Conservation (phyloP, 2,329 filamentous ascomycete species). For the Madurella fahalii region DNA sequence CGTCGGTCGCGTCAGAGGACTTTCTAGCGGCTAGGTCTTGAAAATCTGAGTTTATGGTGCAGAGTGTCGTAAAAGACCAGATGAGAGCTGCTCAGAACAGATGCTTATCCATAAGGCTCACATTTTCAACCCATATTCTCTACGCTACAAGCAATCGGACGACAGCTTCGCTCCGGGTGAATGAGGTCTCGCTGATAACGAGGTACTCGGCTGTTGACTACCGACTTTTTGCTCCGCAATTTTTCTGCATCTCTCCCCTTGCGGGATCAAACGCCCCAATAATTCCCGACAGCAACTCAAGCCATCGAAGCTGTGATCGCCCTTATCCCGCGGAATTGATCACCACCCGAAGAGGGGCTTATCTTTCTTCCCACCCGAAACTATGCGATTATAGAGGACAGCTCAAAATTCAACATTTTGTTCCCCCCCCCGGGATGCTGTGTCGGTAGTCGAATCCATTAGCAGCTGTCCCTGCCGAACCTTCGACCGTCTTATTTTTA, state of each 20-base stretch:
- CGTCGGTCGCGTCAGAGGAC: too few relatives aligned
- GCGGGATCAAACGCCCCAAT: conserved; percentile 12
- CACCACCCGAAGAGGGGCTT: conserved; percentile 3
- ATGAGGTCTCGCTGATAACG: too few relatives aligned
- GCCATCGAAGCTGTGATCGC: conserved; percentile 12
- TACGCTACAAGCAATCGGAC: too few relatives aligned
- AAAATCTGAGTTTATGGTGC: background rate
- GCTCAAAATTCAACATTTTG: background rate
- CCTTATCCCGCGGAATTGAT: conserved; percentile 17
- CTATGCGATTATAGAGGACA: conserved; percentile 6
- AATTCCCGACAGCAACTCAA: conserved; percentile 11
- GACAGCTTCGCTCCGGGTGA: too few relatives aligned
- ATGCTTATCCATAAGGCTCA: too few relatives aligned
- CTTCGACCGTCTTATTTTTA: background rate
- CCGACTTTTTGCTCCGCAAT: background rate
- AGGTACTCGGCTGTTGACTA: too few relatives aligned
- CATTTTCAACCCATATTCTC: too few relatives aligned
- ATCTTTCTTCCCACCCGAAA: background rate
- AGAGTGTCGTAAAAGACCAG: background rate
- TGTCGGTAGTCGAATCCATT: conserved; percentile 1
- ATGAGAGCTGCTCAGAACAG: background rate
- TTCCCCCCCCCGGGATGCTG: conserved; percentile 2
- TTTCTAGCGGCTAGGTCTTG: too few relatives aligned
- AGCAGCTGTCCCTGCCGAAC: conserved; percentile 3
- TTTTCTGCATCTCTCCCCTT: conserved; percentile 6